Percentiles rank a stretch among this genome's conserved stretches.
Conservation (phyloP, 768 basidiomycete genomes). For the Hericium alpestre region DNA sequence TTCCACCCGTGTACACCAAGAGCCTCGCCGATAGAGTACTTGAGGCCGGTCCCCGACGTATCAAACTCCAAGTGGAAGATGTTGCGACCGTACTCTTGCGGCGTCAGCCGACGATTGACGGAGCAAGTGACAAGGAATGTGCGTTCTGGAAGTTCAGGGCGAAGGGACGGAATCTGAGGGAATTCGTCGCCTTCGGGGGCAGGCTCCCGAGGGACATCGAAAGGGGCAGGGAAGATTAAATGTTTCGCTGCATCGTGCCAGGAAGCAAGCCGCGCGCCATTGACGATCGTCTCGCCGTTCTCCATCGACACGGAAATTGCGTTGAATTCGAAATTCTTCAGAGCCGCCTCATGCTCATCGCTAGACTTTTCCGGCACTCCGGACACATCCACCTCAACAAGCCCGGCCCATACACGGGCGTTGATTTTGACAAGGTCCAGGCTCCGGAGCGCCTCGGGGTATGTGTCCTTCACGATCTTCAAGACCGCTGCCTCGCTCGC, state of each 20-base stretch:
- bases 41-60: constrained; percentile 82
- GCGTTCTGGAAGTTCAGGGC: constrained; percentile 79
- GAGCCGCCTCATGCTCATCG: constrained; percentile 17
- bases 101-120: constrained; percentile 91
- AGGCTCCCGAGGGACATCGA: constrained; percentile 37
- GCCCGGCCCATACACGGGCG: constrained; percentile 52
- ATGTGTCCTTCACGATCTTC: constrained; percentile 37
- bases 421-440: constrained; percentile 43
- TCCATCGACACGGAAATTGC: constrained; percentile 61
- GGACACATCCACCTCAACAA: constrained; percentile 38
- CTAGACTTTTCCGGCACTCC: constrained; percentile 15
- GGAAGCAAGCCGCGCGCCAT: constrained; percentile 49
- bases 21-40: constrained; percentile 94
- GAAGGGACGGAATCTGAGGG: constrained; percentile 57
- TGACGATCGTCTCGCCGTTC: constrained; percentile 44
- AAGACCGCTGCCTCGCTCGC: constrained; percentile 44
- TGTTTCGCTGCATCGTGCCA: constrained; percentile 88
- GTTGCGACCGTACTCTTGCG: constrained; percentile 92
- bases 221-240: constrained; percentile 77
- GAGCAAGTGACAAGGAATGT: constrained; percentile 90
- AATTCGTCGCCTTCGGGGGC: constrained; percentile 30
- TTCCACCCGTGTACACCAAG: constrained; percentile 98
- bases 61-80: constrained; percentile 98
- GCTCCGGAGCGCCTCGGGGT: constrained; percentile 36
- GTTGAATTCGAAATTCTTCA: constrained; percentile 61